phyloP scores from a whole-genome alignment of 148 eudicot species.

The Gaultheria prostrata region DNA sequence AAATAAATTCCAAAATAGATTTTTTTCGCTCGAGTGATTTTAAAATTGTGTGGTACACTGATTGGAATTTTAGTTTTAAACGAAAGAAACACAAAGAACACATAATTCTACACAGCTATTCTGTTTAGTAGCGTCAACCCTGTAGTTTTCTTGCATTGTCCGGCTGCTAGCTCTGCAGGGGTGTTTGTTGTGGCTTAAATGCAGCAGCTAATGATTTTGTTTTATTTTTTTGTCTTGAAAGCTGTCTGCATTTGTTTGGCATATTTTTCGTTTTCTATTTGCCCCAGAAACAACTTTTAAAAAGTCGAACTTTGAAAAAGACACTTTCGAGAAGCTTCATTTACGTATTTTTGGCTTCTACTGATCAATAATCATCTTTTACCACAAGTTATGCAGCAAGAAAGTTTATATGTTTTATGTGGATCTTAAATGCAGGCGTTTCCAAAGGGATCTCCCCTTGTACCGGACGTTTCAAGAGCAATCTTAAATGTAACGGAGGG shows the following conservation, averaged over 20 bases:
- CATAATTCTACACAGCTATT: neutral
- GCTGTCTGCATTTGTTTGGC: neutral
- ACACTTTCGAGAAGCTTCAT: neutral
- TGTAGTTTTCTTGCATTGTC: neutral
- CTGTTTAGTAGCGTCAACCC: neutral
- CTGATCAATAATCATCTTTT: too few species aligned
- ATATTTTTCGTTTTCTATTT: neutral
- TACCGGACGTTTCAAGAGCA: conserved; percentile 28
- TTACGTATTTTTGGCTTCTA: too few species aligned
- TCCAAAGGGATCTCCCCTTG: conserved; percentile 28
- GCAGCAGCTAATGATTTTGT: neutral
- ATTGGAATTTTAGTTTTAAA: too few species aligned
- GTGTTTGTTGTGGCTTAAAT: neutral
- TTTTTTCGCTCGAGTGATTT: neutral
- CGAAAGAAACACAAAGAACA: neutral
- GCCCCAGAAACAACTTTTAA: neutral
- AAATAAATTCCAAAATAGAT: too few species aligned
- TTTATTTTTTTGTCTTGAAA: neutral
- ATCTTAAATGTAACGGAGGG: conserved; percentile 23
- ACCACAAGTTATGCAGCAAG: neutral
- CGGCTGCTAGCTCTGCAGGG: neutral
- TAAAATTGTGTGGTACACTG: too few species aligned
- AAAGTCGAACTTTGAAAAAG: neutral
- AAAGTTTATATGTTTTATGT: neutral
- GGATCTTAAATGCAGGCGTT: conserved; percentile 18